Percentiles rank a stretch among this genome's conserved stretches.
Conservation (phyloP, 228 moss, liverwort and hornwort genomes). For the Sphagnum magellanicum region DNA sequence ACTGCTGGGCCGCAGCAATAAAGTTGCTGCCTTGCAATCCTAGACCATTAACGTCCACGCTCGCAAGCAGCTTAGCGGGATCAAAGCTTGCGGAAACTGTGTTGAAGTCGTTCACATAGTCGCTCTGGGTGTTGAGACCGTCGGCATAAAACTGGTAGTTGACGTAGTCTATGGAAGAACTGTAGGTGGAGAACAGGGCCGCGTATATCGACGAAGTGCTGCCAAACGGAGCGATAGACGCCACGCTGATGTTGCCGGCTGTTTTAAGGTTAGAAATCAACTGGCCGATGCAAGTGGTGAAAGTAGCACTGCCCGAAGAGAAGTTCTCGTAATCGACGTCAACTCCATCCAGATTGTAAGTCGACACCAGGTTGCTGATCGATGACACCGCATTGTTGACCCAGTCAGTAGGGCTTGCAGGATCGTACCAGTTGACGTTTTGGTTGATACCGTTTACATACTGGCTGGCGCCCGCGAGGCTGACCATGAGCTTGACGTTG, state of each 20-base stretch:
- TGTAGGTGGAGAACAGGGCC: slow-evolving; percentile 2
- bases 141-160: slow-evolving; percentile 35
- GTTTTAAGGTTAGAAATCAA: slow-evolving; percentile 28
- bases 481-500: no score
- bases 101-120: slow-evolving; percentile 12
- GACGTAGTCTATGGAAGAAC: slow-evolving; percentile 21
- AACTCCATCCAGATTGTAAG: slow-evolving; percentile 44
- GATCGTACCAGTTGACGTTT: slow-evolving; percentile 23
- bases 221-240: slow-evolving; percentile 29
- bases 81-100: slow-evolving; percentile 7
- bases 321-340: slow-evolving; percentile 62
- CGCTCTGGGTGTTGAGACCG: slow-evolving; percentile 6
- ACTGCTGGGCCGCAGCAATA: slow-evolving; percentile 11
- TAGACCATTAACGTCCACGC: slow-evolving; percentile 9
- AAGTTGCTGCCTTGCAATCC: slow-evolving; percentile 14
- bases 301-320: neutral
- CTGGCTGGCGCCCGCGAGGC: no score
- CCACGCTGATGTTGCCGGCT: slow-evolving; percentile 17
- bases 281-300: slow-evolving; percentile 27
- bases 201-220: slow-evolving; percentile 3
- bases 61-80: slow-evolving; percentile 8
- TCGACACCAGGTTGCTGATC: slow-evolving; percentile 15
- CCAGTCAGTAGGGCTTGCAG: slow-evolving; percentile 19
- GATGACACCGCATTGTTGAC: slow-evolving; percentile 34
- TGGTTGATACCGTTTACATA: neutral